Percentiles rank a stretch among this genome's conserved stretches.
phyloP scores from a whole-genome alignment of 2,329 filamentous ascomycete genomes.

The Septoria petroselini region DNA sequence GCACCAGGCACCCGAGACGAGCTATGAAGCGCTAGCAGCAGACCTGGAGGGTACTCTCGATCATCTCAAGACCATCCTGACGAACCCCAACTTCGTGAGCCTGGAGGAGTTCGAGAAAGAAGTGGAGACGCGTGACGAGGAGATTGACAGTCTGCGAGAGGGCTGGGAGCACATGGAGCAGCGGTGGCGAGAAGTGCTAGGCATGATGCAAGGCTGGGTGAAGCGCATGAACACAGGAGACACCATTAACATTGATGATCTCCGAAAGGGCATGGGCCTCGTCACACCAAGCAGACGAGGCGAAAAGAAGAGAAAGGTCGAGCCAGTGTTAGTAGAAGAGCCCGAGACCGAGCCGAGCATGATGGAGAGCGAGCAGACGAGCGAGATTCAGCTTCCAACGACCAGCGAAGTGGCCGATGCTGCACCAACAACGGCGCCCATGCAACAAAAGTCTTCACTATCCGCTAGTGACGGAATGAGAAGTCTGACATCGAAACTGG shows the following conservation, averaged over 20 bases:
- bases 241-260: slow-evolving; percentile 60
- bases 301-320: slow-evolving; percentile 10
- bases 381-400: slow-evolving; percentile 28
- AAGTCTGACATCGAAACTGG: slow-evolving; percentile 8
- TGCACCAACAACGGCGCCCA: slow-evolving; percentile 1
- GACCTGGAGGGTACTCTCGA: slow-evolving; percentile 76
- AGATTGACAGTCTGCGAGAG: slow-evolving; percentile 76
- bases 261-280: slow-evolving; percentile 61
- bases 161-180: slow-evolving; percentile 93
- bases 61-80: slow-evolving; percentile 78
- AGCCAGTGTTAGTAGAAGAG: slow-evolving; percentile 30
- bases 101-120: slow-evolving; percentile 93
- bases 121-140: slow-evolving; percentile 85
- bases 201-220: slow-evolving; percentile 89
- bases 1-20: slow-evolving; percentile 51
- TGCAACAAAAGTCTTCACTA: slow-evolving; percentile 2
- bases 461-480: slow-evolving; percentile 11
- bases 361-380: slow-evolving; percentile 31
- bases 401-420: slow-evolving; percentile 5
- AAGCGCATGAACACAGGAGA: slow-evolving; percentile 72
- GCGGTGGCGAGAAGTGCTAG: slow-evolving; percentile 84
- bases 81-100: slow-evolving; percentile 93
- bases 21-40: slow-evolving; percentile 64
- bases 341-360: slow-evolving; percentile 25
- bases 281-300: slow-evolving; percentile 39